Evolutionary conservation across 176 grass and related monocot species (phyloP), one percentile per base, ranked within the genome.

Genomic region (Typha latifolia): DNA sequence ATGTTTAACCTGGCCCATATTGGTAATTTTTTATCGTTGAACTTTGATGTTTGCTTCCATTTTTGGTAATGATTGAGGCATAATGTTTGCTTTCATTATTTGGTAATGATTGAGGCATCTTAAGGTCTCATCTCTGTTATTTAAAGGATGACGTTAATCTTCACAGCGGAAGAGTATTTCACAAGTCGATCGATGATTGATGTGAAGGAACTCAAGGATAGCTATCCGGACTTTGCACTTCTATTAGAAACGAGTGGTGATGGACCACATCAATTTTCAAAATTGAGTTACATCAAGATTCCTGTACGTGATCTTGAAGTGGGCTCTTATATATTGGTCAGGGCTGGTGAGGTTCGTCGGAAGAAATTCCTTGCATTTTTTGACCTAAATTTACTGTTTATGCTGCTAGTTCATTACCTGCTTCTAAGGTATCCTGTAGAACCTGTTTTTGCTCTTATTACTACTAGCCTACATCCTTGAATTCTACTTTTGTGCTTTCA

Each of bases 1-100:
- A 96, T 96, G 93, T 96, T 96, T 84, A 96, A 96, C 63, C 77
- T 96, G 53, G 93, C 93, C 61, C 93, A 96, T 69, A 96, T 96
- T 11, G 93, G 93, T 96, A 96, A 64, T 32, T 32, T 32, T 64
- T 64, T 32, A 16, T 37, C 6, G 4, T 6, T 27, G 29, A 32
- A 15, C 9, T 16, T 6, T 32, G 7, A 64, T 14, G 23, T 43
- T 15, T 32, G 23, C 14, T 34, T 64, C 23, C n/a, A n/a, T n/a
- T n/a, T n/a, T n/a, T n/a, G n/a, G n/a, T n/a, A n/a, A n/a, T n/a
- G n/a, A n/a, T n/a, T n/a, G n/a, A n/a, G n/a, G n/a, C n/a, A n/a
- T n/a, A n/a, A n/a, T n/a, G n/a, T n/a, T n/a, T n/a, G n/a, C n/a
- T n/a, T n/a, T n/a, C 5, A 15, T 64, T 32, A 64, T 34, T 64